A percentile compares a stretch with the other conserved stretches of the same genome.
These are phyloP conservation scores for Fonsecaea monophora DNA, from an alignment of 2,329 filamentous ascomycete genomes.

Conservation along the genomic window DNA sequence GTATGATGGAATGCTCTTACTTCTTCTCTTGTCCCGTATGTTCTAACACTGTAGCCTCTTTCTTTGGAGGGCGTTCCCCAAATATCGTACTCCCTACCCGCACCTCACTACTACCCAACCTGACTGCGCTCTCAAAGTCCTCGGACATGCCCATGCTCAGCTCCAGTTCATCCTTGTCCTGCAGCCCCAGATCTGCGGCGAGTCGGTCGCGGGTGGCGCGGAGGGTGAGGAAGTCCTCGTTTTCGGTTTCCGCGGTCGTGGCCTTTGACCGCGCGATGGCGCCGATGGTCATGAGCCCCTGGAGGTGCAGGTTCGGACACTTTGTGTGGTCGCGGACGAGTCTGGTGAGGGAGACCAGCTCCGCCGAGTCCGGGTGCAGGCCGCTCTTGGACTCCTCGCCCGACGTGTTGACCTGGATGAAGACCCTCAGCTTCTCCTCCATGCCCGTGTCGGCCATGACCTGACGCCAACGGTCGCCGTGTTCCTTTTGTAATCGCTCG, in stretches of 20 bases:
- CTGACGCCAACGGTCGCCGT: constrained; percentile 41
- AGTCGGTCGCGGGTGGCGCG: constrained; percentile 74
- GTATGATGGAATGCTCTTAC: neutral
- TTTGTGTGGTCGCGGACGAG: constrained; percentile 65
- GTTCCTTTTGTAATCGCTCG: constrained; percentile 45
- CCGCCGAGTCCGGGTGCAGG: constrained; percentile 62
- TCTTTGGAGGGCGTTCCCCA: constrained; percentile 78
- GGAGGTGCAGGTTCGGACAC: constrained; percentile 72
- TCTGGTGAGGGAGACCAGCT: constrained; percentile 66
- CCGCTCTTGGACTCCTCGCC: constrained; percentile 87
- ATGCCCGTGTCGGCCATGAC: constrained; percentile 37
- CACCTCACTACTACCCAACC: constrained; percentile 84
- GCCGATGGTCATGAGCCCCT: constrained; percentile 96
- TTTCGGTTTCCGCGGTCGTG: constrained; percentile 76
- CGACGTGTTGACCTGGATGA: constrained; percentile 95
- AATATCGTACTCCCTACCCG: constrained; percentile 95
- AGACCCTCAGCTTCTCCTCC: constrained; percentile 66
- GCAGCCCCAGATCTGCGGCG: constrained; percentile 63
- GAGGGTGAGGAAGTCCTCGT: constrained; percentile 83
- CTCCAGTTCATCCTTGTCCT: constrained; percentile 67
- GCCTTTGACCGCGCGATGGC: constrained; percentile 85
- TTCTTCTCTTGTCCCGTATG: constrained; percentile 15
- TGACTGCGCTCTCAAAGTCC: constrained; percentile 89
- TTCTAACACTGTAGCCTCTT: constrained; percentile 71
- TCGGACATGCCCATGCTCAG: constrained; percentile 99